Conservation (phyloP, 352 stramenopile species). For the Phytophthora aleatoria region DNA sequence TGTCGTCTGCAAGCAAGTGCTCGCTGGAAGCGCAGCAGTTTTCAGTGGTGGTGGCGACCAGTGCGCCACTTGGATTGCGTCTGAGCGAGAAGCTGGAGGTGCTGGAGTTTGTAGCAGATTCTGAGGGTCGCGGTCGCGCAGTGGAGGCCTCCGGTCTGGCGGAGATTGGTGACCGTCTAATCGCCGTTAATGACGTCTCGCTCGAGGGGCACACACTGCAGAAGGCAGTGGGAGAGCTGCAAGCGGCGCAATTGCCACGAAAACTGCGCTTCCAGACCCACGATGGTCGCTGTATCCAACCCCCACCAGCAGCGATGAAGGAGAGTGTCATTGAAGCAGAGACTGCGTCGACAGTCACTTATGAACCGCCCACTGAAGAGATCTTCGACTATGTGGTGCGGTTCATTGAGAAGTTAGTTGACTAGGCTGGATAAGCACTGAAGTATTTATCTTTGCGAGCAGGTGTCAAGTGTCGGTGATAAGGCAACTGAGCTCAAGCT, state of each 20-base stretch:
- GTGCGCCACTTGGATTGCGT: slow-evolving; percentile 57
- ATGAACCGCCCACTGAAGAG: slow-evolving; percentile 17
- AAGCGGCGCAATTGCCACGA: slow-evolving; percentile 47
- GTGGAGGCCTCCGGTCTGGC: slow-evolving; percentile 68
- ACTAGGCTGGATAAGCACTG: neutral
- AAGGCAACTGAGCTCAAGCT: slow-evolving; percentile 50
- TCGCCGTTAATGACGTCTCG: slow-evolving; percentile 59
- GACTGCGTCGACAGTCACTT: slow-evolving; percentile 17
- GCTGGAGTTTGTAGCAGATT: slow-evolving; percentile 65
- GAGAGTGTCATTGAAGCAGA: slow-evolving; percentile 25
- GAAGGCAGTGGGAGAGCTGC: slow-evolving; percentile 46
- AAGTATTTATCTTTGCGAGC: slow-evolving; percentile 1
- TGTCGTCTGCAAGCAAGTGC: slow-evolving; percentile 7
- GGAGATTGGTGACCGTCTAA: slow-evolving; percentile 69
- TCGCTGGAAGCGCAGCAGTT: slow-evolving; percentile 48
- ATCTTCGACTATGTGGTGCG: slow-evolving; percentile 61
- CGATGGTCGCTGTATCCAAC: slow-evolving; percentile 49
- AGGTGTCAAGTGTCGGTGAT: slow-evolving; percentile 54
- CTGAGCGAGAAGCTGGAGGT: slow-evolving; percentile 67
- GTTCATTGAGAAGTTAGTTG: neutral
- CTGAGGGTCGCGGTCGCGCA: slow-evolving; percentile 51
- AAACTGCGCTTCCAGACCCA: slow-evolving; percentile 62
- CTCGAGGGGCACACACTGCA: slow-evolving; percentile 43
- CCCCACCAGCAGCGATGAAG: slow-evolving; percentile 10
- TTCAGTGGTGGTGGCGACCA: slow-evolving; percentile 41